Conservation (phyloP, 1,139 yeast species). For the Magnusiomyces suaveolens region DNA sequence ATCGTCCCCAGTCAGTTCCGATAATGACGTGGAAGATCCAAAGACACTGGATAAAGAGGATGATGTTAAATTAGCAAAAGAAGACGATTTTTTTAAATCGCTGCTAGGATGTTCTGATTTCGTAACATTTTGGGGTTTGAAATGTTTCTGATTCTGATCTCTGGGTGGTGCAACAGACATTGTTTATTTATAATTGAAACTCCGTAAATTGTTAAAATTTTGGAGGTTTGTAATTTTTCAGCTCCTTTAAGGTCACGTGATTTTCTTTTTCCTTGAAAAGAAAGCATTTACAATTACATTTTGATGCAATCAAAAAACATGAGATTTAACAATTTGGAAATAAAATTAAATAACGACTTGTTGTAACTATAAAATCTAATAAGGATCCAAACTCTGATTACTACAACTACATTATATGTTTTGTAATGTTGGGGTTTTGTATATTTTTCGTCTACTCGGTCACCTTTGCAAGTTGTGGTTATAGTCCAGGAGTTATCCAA, state of each 20-base stretch:
- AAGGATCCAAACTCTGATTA: no score
- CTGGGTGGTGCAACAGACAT: constrained; percentile 15
- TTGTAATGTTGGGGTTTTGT: no score
- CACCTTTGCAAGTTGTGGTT: not conserved
- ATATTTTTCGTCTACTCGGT: not conserved
- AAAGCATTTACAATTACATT: no score
- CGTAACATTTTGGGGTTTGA: not conserved
- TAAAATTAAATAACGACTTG: no score
- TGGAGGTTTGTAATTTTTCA: not conserved
- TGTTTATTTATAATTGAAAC: not conserved
- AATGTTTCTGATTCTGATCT: not conserved
- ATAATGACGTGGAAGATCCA: constrained; percentile 32
- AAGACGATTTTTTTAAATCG: constrained; percentile 11
- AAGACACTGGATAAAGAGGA: constrained; percentile 32
- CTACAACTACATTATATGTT: no score
- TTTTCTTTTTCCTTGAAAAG: no score
- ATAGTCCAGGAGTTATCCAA: not conserved
- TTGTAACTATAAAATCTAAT: no score
- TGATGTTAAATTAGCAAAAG: constrained; percentile 24
- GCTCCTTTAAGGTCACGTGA: no score
- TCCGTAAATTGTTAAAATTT: not conserved
- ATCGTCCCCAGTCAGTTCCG: constrained; percentile 32
- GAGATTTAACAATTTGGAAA: no score
- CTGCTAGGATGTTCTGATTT: not conserved
- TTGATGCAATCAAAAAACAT: no score